Evolutionary conservation across 208 protist species (phyloP).

Genomic region (Porcisia deanei): DNA sequence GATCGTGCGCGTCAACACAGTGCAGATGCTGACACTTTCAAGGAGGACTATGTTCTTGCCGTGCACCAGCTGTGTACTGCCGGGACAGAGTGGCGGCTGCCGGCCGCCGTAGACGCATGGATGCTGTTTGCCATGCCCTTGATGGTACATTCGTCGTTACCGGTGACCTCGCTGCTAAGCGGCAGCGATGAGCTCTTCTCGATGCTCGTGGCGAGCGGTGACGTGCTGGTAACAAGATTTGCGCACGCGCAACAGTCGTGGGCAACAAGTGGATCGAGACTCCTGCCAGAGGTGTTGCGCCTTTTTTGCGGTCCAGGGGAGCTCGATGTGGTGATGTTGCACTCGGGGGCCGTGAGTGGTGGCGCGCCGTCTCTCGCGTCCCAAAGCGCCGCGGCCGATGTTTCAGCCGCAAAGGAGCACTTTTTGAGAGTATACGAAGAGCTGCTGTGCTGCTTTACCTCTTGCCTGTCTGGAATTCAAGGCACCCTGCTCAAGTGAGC

Average conservation of each 20-base stretch:
- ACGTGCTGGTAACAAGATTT: slow-evolving; percentile 16
- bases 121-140: slow-evolving; percentile 17
- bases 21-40: background rate
- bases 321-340: slow-evolving; percentile 6
- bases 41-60: background rate
- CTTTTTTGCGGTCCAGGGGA: slow-evolving; percentile 9
- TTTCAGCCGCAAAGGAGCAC: background rate
- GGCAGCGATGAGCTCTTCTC: slow-evolving; percentile 1
- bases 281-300: slow-evolving; percentile 22
- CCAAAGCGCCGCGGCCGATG: background rate
- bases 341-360: background rate
- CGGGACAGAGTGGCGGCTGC: slow-evolving; percentile 16
- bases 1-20: slow-evolving; percentile 5
- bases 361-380: background rate
- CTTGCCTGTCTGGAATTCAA: background rate
- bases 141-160: background rate
- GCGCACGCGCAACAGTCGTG: slow-evolving; percentile 16
- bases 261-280: background rate
- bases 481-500: background rate
- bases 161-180: background rate
- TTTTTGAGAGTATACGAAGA: slow-evolving; percentile 6
- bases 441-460: slow-evolving; percentile 8
- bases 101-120: slow-evolving; percentile 32
- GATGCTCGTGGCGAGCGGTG: slow-evolving; percentile 22
- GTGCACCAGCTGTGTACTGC: slow-evolving; percentile 8